Conservation (phyloP, 2,329 filamentous ascomycete species). For the Leptographium radiaticola region DNA sequence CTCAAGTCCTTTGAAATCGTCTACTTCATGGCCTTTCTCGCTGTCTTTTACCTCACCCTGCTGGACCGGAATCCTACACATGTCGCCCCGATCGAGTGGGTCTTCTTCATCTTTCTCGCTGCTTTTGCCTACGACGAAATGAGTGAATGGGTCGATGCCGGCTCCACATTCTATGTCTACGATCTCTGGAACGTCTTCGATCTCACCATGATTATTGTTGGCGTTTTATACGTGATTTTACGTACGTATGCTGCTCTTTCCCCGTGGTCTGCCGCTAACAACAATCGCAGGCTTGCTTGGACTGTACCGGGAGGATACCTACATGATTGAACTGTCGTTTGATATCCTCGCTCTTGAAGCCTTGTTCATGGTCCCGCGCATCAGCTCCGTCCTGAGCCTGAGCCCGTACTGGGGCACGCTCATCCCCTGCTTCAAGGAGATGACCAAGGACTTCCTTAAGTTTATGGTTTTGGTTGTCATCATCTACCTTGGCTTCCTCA, state of each 20-base stretch:
- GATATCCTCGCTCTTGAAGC: conserved; percentile 84
- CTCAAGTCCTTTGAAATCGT: conserved; percentile 73
- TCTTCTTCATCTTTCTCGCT: conserved; percentile 75
- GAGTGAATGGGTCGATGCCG: conserved; percentile 74
- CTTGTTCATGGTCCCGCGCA: conserved; percentile 76
- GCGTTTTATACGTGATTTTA: conserved; percentile 35
- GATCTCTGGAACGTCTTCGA: conserved; percentile 73
- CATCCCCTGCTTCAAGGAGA: conserved; percentile 83
- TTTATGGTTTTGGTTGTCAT: conserved; percentile 66
- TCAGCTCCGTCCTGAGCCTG: conserved; percentile 75
- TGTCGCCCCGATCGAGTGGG: conserved; percentile 55
- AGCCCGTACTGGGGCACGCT: conserved; percentile 84
- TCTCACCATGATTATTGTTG: conserved; percentile 59
- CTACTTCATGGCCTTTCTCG: conserved; percentile 66
- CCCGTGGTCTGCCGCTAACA: not conserved
- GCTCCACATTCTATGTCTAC: conserved; percentile 70
- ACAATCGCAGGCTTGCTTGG: conserved; percentile 48
- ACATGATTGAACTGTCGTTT: conserved; percentile 67
- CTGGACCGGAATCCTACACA: conserved; percentile 54
- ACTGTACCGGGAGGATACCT: conserved; percentile 41
- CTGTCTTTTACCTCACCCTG: conserved; percentile 76
- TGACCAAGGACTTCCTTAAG: conserved; percentile 86
- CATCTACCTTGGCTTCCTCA: conserved; percentile 77
- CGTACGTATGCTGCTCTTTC: conserved; percentile 36
- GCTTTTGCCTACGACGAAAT: conserved; percentile 83